Base-by-base conservation (phyloP, 2,329 filamentous ascomycete genomes). In the Xylaria sp. region DNA sequence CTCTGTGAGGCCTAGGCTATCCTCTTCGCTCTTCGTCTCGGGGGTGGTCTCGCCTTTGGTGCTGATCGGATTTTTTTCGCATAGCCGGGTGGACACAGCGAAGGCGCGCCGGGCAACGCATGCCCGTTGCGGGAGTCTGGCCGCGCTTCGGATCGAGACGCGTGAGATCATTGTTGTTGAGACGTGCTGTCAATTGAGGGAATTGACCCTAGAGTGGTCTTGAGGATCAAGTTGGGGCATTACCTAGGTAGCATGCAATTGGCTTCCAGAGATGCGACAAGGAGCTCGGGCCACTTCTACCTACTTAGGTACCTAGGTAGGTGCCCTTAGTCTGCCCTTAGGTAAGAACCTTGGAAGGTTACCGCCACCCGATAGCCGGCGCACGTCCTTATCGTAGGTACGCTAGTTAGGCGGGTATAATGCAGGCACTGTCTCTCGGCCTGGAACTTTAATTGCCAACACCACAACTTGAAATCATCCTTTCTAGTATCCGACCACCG, bases 31-130 rank as follows among this genome's bases (percentile, higher is more conserved):
- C 67, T 79, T 77, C 52, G 69, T 71, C 63, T 79, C 76, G 60
- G 80, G 79, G 7, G 78, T 76, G 48, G 81, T 78, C 64, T 76
- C 75, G 64, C 72, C 71, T 61, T 80, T 77, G 59, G 75, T 69
- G 46, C 79, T 73, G 54, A 77, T 74, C 41, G 77, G 71, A 55
- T 79, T 68, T 4, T 73, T 64, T 59, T 85, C 81, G 73, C 80
- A 74, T 65, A 79, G 78, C 59, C 79, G 79, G 47, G 79, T 74
- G 19, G 83, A 82, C 58, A 78, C 77, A 65, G 78, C 75, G 70
- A 87, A 84, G 46, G 80, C 72, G 57, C 83, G 81, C 67, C 75
- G 77, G 54, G 77, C 75, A 58, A 78, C 72, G 65, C 79, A 79
- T 70, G 79, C 68, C 60, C 75, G 77, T 71, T 80, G 80, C 70